phyloP scores from a whole-genome alignment of 768 basidiomycete genomes.

The Suillus occidentalis region DNA sequence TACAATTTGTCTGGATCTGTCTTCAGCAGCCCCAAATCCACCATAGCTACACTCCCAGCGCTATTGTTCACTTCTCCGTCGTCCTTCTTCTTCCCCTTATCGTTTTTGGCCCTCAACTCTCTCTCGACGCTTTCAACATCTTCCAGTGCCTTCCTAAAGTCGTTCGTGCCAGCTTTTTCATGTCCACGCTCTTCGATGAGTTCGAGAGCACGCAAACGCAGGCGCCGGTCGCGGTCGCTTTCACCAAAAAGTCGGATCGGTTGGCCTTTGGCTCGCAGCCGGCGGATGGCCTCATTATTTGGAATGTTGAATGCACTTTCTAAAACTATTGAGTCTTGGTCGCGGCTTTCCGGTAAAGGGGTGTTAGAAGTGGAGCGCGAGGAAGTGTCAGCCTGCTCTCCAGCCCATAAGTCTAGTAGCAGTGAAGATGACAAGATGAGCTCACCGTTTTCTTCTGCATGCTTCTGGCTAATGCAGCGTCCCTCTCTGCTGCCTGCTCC shows the following conservation, averaged over 20 bases:
- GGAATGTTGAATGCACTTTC: slow-evolving; percentile 78
- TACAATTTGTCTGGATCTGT: slow-evolving; percentile 93
- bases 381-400: slow-evolving; percentile 45
- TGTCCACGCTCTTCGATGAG: slow-evolving; percentile 90
- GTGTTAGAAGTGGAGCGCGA: slow-evolving; percentile 43
- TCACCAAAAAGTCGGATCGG: slow-evolving; percentile 95
- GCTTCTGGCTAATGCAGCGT: slow-evolving; percentile 19
- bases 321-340: slow-evolving; percentile 39
- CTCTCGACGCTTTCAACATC: slow-evolving; percentile 82
- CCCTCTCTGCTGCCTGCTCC: slow-evolving; percentile 21
- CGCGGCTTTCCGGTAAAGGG: slow-evolving; percentile 32
- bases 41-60: slow-evolving; percentile 42
- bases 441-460: slow-evolving; percentile 48
- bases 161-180: slow-evolving; percentile 85
- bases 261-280: slow-evolving; percentile 88
- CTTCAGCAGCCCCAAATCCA: slow-evolving; percentile 84
- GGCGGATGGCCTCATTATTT: slow-evolving; percentile 86
- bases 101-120: slow-evolving; percentile 57
- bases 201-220: slow-evolving; percentile 90
- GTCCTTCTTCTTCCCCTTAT: slow-evolving; percentile 65
- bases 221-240: slow-evolving; percentile 87
- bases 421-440: slow-evolving; percentile 10
- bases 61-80: slow-evolving; percentile 47
- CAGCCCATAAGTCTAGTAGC: slow-evolving; percentile 30
- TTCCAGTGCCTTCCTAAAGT: slow-evolving; percentile 88